Evolutionary conservation across 306 rosid species (phyloP), one percentile per base, ranked within the genome.

Genomic region (Vigna nakashimae): DNA sequence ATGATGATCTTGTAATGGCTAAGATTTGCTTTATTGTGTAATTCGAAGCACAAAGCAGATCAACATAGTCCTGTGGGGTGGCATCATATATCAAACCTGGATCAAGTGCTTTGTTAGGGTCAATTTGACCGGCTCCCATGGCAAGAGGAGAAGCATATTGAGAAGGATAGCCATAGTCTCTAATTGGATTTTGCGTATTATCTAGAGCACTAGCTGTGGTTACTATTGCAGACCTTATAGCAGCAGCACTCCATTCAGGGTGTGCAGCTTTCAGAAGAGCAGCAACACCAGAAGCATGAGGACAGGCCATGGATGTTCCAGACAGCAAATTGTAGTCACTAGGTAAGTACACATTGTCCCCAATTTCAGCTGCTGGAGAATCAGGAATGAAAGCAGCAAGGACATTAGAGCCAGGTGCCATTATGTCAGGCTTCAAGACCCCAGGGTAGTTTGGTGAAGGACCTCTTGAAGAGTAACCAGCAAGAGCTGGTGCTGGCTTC

Each of bases 31-130:
- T 79, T 8, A 22, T 7, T 9, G 86, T 82, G 7, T 71, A 82
- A 1, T 82, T 69, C n/a, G 71, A 49, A 40, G 80, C 62, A 65
- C 90, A 84, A 0, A 89, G 75, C 38, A 87, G 79, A 65, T 86
- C 73, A 34, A 84, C 87, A 80, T 87, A 88, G 67, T 89, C 91
- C 26, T 85, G 88, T 56, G 74, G 80, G 4, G 89, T 75, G 17
- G 84, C 89, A 75, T 89, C 88, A 73, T 85, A 87, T 5, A 85
- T 17, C 57, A 87, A 71, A 56, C 90, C 89, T 2, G 91, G 90
- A 32, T 82, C 85, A 49, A 83, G 83, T 26, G 93, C 89, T 83
- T 60, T 77, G 32, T 87, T 85, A 0, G 91, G 88, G 24, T 85
- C 86, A n/a, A 87, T 80, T 34, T 85, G 78, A 9, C 90, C 91